A percentile compares a stretch with the other conserved stretches of the same genome.
Evolutionary conservation across 176 grass and related monocot genomes (phyloP).

Genomic region (Triticum urartu): DNA sequence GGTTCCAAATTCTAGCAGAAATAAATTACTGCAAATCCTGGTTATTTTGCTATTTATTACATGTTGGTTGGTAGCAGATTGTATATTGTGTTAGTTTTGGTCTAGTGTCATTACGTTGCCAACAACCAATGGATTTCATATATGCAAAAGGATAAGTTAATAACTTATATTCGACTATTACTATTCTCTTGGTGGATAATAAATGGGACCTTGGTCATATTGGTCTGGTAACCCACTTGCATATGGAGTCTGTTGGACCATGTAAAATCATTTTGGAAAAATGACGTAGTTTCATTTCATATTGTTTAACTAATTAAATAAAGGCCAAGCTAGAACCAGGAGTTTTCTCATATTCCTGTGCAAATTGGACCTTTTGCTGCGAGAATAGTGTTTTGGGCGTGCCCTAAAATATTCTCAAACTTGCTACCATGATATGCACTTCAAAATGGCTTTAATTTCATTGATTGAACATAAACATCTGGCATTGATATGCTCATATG

Average conservation of each 20-base stretch:
- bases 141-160: too few species aligned
- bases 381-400: neutral
- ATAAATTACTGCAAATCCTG: neutral
- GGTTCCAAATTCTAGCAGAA: neutral
- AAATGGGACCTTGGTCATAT: neutral
- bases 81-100: neutral
- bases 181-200: neutral
- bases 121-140: too few species aligned
- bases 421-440: neutral
- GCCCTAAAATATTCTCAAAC: neutral
- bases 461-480: neutral
- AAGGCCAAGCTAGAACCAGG: neutral
- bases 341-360: neutral
- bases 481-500: neutral
- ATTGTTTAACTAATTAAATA: neutral
- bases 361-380: neutral
- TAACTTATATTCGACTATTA: too few species aligned
- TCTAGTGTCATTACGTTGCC: neutral
- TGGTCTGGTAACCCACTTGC: neutral
- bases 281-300: neutral
- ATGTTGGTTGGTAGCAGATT: neutral
- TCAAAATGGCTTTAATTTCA: neutral
- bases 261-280: slow-evolving; percentile 9
- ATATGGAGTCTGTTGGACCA: neutral
- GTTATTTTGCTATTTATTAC: neutral